Percentiles rank a stretch among this genome's conserved stretches.
These are phyloP conservation scores for Diaporthe australafricana DNA, from an alignment of 2,329 filamentous ascomycete species.

Conservation along the genomic window DNA sequence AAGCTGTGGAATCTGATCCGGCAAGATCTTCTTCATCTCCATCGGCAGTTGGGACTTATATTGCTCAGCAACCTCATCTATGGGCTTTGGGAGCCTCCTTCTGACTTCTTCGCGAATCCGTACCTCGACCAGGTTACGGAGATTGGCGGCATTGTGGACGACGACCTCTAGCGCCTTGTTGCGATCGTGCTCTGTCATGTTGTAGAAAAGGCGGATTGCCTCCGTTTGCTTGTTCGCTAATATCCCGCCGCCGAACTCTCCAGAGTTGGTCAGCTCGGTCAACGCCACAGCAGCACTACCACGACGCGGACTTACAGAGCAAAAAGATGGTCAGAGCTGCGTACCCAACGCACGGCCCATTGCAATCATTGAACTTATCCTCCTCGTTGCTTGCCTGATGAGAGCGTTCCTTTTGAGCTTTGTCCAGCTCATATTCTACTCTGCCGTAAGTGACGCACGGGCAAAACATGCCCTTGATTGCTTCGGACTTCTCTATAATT, in stretches of 20 bases:
- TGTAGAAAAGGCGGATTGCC: constrained; percentile 29
- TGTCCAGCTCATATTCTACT: constrained; percentile 23
- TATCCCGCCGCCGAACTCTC: constrained; percentile 36
- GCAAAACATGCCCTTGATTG: constrained; percentile 29
- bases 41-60: constrained; percentile 18
- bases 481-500: constrained; percentile 31
- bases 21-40: constrained; percentile 16
- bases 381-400: neutral
- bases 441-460: constrained; percentile 37
- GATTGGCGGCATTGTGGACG: constrained; percentile 30
- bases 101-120: constrained; percentile 25
- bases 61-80: neutral
- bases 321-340: constrained; percentile 24
- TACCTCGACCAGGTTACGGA: constrained; percentile 36
- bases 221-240: constrained; percentile 32
- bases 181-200: neutral
- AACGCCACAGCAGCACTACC: no score
- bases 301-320: constrained; percentile 30
- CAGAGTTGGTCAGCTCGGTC: neutral
- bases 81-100: neutral
- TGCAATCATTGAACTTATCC: constrained; percentile 18
- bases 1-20: neutral
- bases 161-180: constrained; percentile 21
- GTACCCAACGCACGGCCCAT: constrained; percentile 30
- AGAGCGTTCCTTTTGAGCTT: constrained; percentile 27